Conservation (phyloP, 1,284 basidiomycete genomes). For the Irpex sp. region DNA sequence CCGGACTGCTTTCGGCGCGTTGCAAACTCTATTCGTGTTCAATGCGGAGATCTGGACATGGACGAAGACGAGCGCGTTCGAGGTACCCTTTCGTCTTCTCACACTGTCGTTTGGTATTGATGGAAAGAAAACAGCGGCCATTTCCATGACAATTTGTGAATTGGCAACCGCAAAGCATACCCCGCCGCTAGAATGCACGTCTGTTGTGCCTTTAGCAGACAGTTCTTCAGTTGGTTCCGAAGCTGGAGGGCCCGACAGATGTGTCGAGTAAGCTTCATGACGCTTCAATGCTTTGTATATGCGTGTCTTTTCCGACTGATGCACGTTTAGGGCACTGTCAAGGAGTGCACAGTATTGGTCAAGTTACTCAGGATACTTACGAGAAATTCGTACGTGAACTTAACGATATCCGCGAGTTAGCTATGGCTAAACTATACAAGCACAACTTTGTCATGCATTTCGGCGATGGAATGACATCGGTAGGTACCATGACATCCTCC, state of each 20-base stretch:
- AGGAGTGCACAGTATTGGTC: constrained; percentile 80
- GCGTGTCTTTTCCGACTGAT: neutral
- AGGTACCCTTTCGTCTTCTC: constrained; percentile 27
- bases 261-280: constrained; percentile 25
- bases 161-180: constrained; percentile 65
- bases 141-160: constrained; percentile 75
- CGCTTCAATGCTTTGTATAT: neutral
- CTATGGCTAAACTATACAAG: constrained; percentile 26
- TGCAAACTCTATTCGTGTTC: constrained; percentile 40
- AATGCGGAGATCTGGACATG: constrained; percentile 56
- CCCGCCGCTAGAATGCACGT: constrained; percentile 61
- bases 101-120: constrained; percentile 6
- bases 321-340: constrained; percentile 53
- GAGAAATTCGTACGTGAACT: constrained; percentile 60
- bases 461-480: constrained; percentile 71
- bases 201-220: constrained; percentile 27
- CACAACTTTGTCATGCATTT: constrained; percentile 72
- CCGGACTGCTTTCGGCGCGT: constrained; percentile 65
- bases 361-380: constrained; percentile 76
- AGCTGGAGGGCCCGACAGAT: constrained; percentile 9
- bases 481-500: constrained; percentile 19
- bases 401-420: neutral
- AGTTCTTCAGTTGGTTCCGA: constrained; percentile 10
- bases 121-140: constrained; percentile 47
- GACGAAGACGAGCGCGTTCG: constrained; percentile 56